Evolutionary conservation across 2,329 filamentous ascomycete species (phyloP), one percentile per base, ranked within the genome.

Genomic region (Xylariaceae sp.): DNA sequence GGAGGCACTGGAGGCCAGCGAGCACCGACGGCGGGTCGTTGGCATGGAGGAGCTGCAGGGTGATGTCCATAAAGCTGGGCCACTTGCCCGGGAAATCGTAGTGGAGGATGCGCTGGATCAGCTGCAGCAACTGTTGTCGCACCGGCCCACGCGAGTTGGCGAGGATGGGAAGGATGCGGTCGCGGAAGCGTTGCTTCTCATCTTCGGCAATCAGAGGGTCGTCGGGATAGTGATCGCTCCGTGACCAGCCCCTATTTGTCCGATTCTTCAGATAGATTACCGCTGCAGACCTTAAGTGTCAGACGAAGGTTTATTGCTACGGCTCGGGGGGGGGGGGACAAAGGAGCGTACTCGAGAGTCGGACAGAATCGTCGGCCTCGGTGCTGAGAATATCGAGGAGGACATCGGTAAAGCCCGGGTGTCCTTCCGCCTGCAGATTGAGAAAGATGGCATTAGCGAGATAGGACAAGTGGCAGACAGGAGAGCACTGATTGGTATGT

Each of bases 211-310:
- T 92, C 53, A 82, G 70, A 54, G 78, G 80, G 54, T 84, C 81
- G 56, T 78, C 75, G 47, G 81, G 76, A 59, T 76, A 81, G 50
- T 90, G 84, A 50, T 94, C 86, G 57, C 75, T 73, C 47, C 78
- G 80, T 40, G 83, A 76, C 92, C 92, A 98, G 56, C 87, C 88
- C 60, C 89, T 85, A 63, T 85, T 90, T 63, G 97, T 85, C 61
- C 89, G 85, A 69, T 98, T 97, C 71, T 98, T 98, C 63, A 97
- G 80, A 68, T 97, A 98, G 55, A 98, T 87, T 59, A 90, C 89
- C 59, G 88, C 90, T 96, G 64, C 47, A 46, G 33, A 41, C 40
- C 21, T 33, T 33, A 31, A 19, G 13, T 34, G 29, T 17, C 19
- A 24, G 23, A 13, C 6, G 24, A 16, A 17, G 27, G 6, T 9